Base-by-base conservation (phyloP, 1,139 yeast genomes). In the Taphrina deformans region DNA sequence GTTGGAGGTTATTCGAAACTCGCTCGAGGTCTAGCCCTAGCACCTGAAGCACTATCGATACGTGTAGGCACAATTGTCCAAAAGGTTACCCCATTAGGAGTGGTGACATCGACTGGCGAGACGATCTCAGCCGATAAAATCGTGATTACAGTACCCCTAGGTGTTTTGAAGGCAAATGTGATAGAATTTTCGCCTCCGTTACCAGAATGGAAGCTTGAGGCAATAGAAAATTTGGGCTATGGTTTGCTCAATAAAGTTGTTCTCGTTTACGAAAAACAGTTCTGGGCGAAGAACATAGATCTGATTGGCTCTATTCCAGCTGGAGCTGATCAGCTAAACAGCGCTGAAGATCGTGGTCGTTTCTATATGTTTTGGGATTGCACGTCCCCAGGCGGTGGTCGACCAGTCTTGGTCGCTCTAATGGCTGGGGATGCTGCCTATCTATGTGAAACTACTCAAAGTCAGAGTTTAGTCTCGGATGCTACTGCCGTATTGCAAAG, bases 131-230 rank as follows among this genome's bases (percentile, higher is more conserved):
- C 80, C 2, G 80, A 78, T 65, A 72, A 78, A 12, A 78, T 76
- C 5, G 72, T 79, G 1, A 73, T 78, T 27, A 77, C 81, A 0
- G 77, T 75, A 0, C 82, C 82, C 0, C 72, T 79, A 2, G 81
- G 81, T 0, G 79, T 78, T 1, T 70, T 79, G 50, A 79, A 79
- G 67, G 74, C 74, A 40, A 72, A 79, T 10, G 68, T 75, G 1
- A 71, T 79, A 45, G 78, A 76, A 68, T 79, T 79, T 66, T 75
- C 76, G 53, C 82, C 82, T 0, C 79, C 77, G 58, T 68, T 79
- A 16, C 81, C 81, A 7, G 78, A 76, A 46, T 76, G 79, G 79
- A 79, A 79, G 66, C 69, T 73, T 6, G 77, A 76, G 61, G 75
- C 79, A 26, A 78, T 79, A 46, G 76, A 75, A 64, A 71, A 78